phyloP scores from a whole-genome alignment of 768 basidiomycete genomes.

The Lyophyllum semitale region DNA sequence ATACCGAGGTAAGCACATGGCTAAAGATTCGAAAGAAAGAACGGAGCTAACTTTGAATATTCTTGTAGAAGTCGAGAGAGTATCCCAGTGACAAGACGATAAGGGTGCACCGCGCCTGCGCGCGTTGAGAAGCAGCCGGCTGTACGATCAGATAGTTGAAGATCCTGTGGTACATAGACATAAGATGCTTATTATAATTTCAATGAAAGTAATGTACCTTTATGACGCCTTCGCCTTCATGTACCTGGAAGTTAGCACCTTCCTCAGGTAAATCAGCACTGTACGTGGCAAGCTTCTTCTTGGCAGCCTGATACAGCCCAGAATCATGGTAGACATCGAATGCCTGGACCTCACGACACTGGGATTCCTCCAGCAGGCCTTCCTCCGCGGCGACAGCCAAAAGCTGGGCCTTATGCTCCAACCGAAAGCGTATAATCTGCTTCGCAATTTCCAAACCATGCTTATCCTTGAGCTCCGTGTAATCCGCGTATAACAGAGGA shows the following conservation, averaged over 20 bases:
- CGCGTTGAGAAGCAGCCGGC: conserved; percentile 53
- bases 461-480: conserved; percentile 42
- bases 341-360: conserved; percentile 58
- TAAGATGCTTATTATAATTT: background rate
- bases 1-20: background rate
- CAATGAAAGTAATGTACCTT: conserved; percentile 19
- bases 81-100: conserved; percentile 66
- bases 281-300: conserved; percentile 45
- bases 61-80: conserved; percentile 50
- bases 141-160: conserved; percentile 45
- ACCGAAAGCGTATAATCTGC: conserved; percentile 60
- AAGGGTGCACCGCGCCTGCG: conserved; percentile 70
- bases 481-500: conserved; percentile 62
- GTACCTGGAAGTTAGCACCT: conserved; percentile 32
- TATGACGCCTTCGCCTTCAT: conserved; percentile 28
- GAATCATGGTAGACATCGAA: conserved; percentile 56
- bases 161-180: conserved; percentile 36
- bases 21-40: conserved; percentile 2
- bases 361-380: conserved; percentile 49
- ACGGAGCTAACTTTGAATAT: conserved; percentile 45
- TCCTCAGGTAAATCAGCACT: conserved; percentile 53
- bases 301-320: conserved; percentile 43
- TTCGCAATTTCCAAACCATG: conserved; percentile 49
- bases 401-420: conserved; percentile 55
- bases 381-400: conserved; percentile 55